These are phyloP conservation scores for Umbilicaria muhlenbergii DNA, from an alignment of 495 filamentous ascomycete genomes.

Conservation along the genomic window DNA sequence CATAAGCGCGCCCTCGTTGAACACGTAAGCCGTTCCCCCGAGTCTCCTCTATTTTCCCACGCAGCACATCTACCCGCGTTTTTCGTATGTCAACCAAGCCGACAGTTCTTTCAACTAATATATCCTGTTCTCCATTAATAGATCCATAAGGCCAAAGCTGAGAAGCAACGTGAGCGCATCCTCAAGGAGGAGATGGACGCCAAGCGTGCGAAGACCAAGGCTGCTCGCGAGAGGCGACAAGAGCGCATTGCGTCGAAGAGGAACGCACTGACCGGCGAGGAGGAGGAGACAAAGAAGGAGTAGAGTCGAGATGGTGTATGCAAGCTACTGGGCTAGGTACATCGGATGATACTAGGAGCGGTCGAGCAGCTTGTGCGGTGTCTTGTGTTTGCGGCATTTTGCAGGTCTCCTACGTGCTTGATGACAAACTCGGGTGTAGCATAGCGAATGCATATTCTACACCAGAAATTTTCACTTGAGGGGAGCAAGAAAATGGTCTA, in stretches of 20 bases:
- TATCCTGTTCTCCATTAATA: slow-evolving; percentile 19
- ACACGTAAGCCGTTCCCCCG: slow-evolving; percentile 65
- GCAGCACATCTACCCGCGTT: background rate
- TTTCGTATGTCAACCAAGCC: background rate
- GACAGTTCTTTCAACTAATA: background rate
- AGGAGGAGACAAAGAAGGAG: slow-evolving; percentile 36
- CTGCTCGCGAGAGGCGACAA: slow-evolving; percentile 88
- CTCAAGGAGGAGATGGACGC: slow-evolving; percentile 99
- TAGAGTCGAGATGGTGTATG: slow-evolving; percentile 7
- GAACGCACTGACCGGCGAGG: slow-evolving; percentile 60
- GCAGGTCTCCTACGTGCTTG: background rate
- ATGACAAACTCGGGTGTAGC: too few relatives aligned
- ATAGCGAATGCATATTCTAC: too few relatives aligned
- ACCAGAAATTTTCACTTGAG: too few relatives aligned
- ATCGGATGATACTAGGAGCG: too few relatives aligned
- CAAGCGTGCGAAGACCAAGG: slow-evolving; percentile 99
- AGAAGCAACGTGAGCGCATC: slow-evolving; percentile 84
- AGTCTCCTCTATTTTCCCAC: background rate
- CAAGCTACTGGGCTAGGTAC: slow-evolving; percentile 1
- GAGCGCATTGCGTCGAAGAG: slow-evolving; percentile 83
- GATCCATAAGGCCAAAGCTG: slow-evolving; percentile 99
- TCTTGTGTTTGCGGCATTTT: background rate
- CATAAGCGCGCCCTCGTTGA: slow-evolving; percentile 99
- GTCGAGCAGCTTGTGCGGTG: background rate
- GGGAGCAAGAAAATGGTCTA: background rate